A percentile compares a stretch with the other conserved stretches of the same genome.
Evolutionary conservation across 257 asterid species (phyloP).

Genomic region (Petrea volubilis): DNA sequence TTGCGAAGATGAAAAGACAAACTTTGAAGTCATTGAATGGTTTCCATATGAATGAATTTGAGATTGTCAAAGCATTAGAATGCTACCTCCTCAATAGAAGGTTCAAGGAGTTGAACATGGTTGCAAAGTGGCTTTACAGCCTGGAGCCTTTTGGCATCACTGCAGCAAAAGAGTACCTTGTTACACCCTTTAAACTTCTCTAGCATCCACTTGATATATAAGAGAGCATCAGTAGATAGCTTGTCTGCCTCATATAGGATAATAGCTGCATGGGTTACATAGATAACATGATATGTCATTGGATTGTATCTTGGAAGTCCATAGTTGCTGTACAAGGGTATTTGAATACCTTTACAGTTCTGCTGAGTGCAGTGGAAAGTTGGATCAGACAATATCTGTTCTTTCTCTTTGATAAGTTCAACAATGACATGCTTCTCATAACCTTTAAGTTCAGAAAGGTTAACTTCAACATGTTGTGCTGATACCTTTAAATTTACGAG

Average conservation of each 20-base stretch:
- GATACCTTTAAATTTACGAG: conserved; percentile 58
- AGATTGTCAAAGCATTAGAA: conserved; percentile 7
- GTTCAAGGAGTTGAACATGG: conserved; percentile 66
- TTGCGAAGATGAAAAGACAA: conserved; percentile 12
- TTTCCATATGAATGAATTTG: not conserved
- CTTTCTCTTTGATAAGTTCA: conserved; percentile 66
- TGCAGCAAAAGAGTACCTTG: conserved; percentile 79
- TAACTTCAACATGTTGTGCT: conserved; percentile 62
- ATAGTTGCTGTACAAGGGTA: conserved; percentile 3
- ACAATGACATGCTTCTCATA: conserved; percentile 76
- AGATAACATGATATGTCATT: conserved; percentile 21
- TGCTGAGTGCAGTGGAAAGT: conserved; percentile 22
- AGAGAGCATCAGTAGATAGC: conserved; percentile 64
- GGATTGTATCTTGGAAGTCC: conserved; percentile 7
- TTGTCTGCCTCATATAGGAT: conserved; percentile 72
- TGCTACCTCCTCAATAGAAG: conserved; percentile 72
- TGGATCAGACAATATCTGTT: conserved; percentile 22
- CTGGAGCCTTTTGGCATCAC: conserved; percentile 67
- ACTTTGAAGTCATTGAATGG: conserved; percentile 11
- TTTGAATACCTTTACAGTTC: conserved; percentile 59
- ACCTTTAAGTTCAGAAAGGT: conserved; percentile 76
- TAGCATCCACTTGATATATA: conserved; percentile 76
- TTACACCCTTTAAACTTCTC: conserved; percentile 66
- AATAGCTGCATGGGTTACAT: conserved; percentile 55
- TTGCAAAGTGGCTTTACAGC: conserved; percentile 62